Evolutionary conservation across 2,329 filamentous ascomycete genomes (phyloP).

Genomic region (Lasiodiplodia theobromae): DNA sequence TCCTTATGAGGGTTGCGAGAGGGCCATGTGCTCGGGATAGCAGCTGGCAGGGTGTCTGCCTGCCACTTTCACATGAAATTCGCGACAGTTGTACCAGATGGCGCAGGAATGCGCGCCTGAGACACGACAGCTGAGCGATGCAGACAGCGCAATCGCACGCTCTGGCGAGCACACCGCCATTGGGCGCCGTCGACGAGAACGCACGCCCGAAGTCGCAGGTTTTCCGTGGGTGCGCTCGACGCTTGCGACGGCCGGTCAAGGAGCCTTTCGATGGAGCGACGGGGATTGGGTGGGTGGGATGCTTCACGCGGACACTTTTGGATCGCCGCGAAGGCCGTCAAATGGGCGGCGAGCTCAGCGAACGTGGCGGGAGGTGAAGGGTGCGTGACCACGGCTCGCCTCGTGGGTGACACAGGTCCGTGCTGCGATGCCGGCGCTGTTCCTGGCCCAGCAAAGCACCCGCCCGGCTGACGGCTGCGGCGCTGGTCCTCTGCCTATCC

Average conservation of each 20-base stretch:
- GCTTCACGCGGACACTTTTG: slow-evolving; percentile 2
- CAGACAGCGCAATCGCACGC: too few species aligned
- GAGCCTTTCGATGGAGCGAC: not conserved
- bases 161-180: not conserved
- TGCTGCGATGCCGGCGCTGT: slow-evolving; percentile 23
- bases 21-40: slow-evolving; percentile 2
- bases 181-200: not conserved
- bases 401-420: slow-evolving; percentile 14
- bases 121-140: not conserved
- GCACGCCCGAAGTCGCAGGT: not conserved
- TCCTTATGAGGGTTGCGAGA: not conserved
- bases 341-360: slow-evolving; percentile 11
- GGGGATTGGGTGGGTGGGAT: not conserved
- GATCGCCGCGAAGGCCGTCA: slow-evolving; percentile 1
- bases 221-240: too few species aligned
- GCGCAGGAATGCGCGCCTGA: slow-evolving; percentile 9
- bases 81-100: slow-evolving; percentile 7
- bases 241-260: not conserved
- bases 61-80: slow-evolving; percentile 16
- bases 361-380: slow-evolving; percentile 24
- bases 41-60: not conserved
- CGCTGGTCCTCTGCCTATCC: not conserved
- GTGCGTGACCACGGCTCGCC: slow-evolving; percentile 25
- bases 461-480: slow-evolving; percentile 1
- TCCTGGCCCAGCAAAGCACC: slow-evolving; percentile 6